These are phyloP conservation scores for Aspergillus baeticus DNA, from an alignment of 495 filamentous ascomycete species.

Conservation along the genomic window DNA sequence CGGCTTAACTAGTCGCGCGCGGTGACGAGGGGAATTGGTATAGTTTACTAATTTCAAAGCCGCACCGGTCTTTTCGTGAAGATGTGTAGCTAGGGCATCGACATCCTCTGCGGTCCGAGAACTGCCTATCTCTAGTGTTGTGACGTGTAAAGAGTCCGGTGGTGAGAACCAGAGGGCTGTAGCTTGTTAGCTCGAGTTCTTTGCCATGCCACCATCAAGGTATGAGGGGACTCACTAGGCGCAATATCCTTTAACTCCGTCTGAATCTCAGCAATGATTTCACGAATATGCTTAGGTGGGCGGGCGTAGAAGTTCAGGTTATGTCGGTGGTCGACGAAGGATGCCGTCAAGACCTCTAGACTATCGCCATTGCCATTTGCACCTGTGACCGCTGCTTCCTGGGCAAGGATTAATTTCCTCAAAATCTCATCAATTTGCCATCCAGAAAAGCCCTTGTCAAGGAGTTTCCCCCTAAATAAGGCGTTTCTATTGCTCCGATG, in stretches of 20 bases:
- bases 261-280: slow-evolving; percentile 69
- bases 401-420: slow-evolving; percentile 48
- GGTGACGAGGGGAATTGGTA: slow-evolving; percentile 52
- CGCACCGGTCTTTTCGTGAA: slow-evolving; percentile 43
- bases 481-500: slow-evolving; percentile 73
- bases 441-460: slow-evolving; percentile 64
- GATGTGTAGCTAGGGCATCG: slow-evolving; percentile 49
- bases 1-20: slow-evolving; percentile 75
- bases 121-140: slow-evolving; percentile 77
- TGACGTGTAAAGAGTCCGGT: slow-evolving; percentile 73
- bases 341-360: slow-evolving; percentile 14
- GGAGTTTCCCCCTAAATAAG: slow-evolving; percentile 66
- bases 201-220: not conserved
- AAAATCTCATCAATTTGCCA: slow-evolving; percentile 76
- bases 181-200: not conserved
- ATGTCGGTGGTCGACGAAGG: slow-evolving; percentile 68
- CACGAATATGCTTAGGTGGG: slow-evolving; percentile 66
- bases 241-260: slow-evolving; percentile 56
- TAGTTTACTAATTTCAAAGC: slow-evolving; percentile 59
- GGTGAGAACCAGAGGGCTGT: slow-evolving; percentile 87
- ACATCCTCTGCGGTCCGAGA: slow-evolving; percentile 64
- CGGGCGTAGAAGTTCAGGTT: slow-evolving; percentile 88
- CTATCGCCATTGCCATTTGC: slow-evolving; percentile 21
- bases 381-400: slow-evolving; percentile 37
- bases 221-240: slow-evolving; percentile 56